Base-by-base conservation (phyloP, 768 basidiomycete species). In the Dioszegia hungarica region DNA sequence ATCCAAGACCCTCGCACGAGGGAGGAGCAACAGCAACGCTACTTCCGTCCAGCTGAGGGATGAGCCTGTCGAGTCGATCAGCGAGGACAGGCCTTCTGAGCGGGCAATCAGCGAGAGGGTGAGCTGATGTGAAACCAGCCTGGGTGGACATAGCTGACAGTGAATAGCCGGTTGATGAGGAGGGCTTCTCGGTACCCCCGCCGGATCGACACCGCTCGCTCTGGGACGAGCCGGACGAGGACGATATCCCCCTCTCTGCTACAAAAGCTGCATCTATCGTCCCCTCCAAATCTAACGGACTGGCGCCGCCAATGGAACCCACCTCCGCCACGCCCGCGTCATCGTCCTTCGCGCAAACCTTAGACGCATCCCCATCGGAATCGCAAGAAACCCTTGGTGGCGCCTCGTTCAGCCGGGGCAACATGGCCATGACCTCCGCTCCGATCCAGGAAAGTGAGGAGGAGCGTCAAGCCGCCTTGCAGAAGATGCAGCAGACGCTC, bases 181-280 rank as follows among this genome's bases (percentile, higher is more conserved):
- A 79, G 38, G 79, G 79, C 2, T 79, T 74, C 68, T 74, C 76
- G 5, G 69, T 79, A 2, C 75, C 78, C 10, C 79, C 79, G 4
- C 61, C 70, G 0, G 75, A 78, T 43, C 72, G 78, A 40, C 76
- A 77, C 54, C 63, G 76, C 25, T 70, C 60, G 47, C 72, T 70
- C 8, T 78, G 72, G 78, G 76, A 72, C 37, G 67, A 68, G 28
- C 66, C 66, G 6, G 58, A 66, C 44, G 67, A n/a, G n/a, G n/a
- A 72, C 10, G 38, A 53, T 11, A 47, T 64, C 14, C 58, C 63
- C 4, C 54, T 61, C 2, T 58, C 64, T 8, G 56, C 50, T 3
- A 33, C 38, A n/a, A 36, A 50, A 34, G 15, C 47, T 3, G 45
- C 51, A 4, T 52, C 54, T 34, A 15, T 53, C 38, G 45, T 44